A percentile compares a stretch with the other conserved stretches of the same genome.
Evolutionary conservation across 2,329 filamentous ascomycete genomes (phyloP).

Genomic region (Myriosclerotinia scirpicola): DNA sequence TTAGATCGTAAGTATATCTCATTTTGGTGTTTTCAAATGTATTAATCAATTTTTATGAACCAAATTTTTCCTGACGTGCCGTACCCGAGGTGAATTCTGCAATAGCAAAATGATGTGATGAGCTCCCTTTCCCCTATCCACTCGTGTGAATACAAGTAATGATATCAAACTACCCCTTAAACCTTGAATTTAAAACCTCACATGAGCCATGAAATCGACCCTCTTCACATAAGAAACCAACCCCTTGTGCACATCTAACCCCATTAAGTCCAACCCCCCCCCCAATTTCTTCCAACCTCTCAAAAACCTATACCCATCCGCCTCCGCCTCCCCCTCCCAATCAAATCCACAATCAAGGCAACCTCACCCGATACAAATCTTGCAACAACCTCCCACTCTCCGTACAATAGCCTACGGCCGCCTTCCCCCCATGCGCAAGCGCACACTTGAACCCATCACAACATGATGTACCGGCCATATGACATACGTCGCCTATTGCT

Average conservation of each 20-base stretch:
- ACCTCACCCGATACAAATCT: not conserved
- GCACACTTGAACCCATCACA: conserved; percentile 14
- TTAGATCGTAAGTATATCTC: not conserved
- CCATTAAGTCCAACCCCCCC: too few relatives aligned
- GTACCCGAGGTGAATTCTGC: not conserved
- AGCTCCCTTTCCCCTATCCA: accelerated
- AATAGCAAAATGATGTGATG: not conserved
- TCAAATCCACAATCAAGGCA: not conserved
- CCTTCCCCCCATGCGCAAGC: conserved; percentile 13
- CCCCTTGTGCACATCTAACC: too few relatives aligned
- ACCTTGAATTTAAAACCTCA: too few relatives aligned
- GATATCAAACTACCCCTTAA: not conserved
- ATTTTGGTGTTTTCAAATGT: not conserved
- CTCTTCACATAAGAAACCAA: too few relatives aligned
- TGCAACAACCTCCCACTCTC: conserved; percentile 10
- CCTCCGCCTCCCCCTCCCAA: not conserved
- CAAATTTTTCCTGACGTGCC: not conserved
- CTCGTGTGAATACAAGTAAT: not conserved
- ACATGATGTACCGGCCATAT: not conserved
- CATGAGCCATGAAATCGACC: too few relatives aligned
- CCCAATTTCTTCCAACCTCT: too few relatives aligned
- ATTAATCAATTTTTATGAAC: not conserved
- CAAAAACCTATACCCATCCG: not conserved
- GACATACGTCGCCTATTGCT: not conserved
- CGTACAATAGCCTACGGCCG: conserved; percentile 5